Percentiles rank a stretch among this genome's conserved stretches.
phyloP scores from a whole-genome alignment of 1,284 basidiomycete species.

The Puccinia novopanici region DNA sequence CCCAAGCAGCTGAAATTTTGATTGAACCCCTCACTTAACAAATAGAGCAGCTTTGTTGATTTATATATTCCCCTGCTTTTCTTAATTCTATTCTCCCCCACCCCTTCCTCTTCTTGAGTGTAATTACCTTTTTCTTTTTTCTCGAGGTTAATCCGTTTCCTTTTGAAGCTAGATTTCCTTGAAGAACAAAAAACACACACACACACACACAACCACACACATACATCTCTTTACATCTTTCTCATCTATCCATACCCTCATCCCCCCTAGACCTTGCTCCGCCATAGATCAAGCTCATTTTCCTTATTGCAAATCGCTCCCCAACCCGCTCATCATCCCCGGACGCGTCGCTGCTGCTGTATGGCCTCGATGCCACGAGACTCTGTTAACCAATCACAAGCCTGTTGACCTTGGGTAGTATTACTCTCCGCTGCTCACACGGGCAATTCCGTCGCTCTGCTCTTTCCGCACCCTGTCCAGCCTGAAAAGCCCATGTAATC shows the following conservation, averaged over 20 bases:
- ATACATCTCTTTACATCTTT: neutral
- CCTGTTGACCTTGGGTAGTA: neutral
- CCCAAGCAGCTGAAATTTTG: conserved; percentile 86
- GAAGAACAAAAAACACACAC: neutral
- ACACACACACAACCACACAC: too few species aligned
- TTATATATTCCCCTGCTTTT: neutral
- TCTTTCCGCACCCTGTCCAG: too few species aligned
- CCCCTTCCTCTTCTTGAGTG: neutral
- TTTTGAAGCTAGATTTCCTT: conserved; percentile 5
- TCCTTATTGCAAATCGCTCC: neutral
- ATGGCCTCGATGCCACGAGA: neutral
- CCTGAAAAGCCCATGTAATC: too few species aligned
- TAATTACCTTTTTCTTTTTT: neutral
- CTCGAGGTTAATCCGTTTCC: neutral
- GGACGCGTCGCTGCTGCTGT: neutral
- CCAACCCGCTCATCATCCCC: neutral
- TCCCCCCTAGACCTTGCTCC: neutral
- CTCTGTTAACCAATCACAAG: neutral
- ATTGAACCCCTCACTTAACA: neutral
- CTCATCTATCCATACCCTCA: neutral
- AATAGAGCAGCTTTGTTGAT: neutral
- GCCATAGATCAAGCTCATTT: neutral
- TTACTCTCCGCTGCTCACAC: neutral
- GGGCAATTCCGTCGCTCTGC: too few species aligned
- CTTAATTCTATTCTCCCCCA: neutral